Percentiles rank a stretch among this genome's conserved stretches.
Conservation (phyloP, 2,329 filamentous ascomycete species). For the Fusarium tricinctum region DNA sequence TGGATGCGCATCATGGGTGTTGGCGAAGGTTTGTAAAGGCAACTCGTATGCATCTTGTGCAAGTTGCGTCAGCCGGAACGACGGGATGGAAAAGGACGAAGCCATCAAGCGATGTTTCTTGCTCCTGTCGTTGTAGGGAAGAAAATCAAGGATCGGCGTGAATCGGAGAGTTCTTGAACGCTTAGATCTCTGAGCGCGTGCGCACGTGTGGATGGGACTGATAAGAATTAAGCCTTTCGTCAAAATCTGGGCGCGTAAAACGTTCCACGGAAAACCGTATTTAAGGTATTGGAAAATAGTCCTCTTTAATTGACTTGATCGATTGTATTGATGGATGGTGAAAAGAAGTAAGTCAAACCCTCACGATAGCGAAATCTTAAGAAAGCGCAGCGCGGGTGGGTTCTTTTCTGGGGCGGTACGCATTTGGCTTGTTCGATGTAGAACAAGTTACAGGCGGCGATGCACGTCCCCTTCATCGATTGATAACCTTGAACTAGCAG, state of each 20-base stretch:
- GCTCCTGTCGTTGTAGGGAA: slow-evolving; percentile 17
- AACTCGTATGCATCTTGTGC: slow-evolving; percentile 58
- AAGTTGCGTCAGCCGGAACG: slow-evolving; percentile 60
- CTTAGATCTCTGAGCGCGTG: slow-evolving; percentile 31
- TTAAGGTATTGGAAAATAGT: slow-evolving; percentile 10
- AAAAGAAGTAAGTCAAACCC: slow-evolving; percentile 12
- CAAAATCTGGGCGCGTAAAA: slow-evolving; percentile 5
- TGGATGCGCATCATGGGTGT: slow-evolving; percentile 69
- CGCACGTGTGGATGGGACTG: slow-evolving; percentile 15
- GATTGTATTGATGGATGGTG: slow-evolving; percentile 5
- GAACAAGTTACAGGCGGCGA: slow-evolving; percentile 33
- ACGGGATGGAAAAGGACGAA: slow-evolving; percentile 59
- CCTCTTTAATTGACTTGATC: slow-evolving; percentile 22
- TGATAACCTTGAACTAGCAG: slow-evolving; percentile 38
- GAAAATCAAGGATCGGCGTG: slow-evolving; percentile 24
- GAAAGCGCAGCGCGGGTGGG: slow-evolving; percentile 29
- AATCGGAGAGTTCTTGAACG: slow-evolving; percentile 24
- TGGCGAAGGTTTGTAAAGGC: slow-evolving; percentile 58
- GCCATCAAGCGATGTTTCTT: slow-evolving; percentile 51
- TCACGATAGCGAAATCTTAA: slow-evolving; percentile 32
- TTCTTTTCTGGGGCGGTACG: slow-evolving; percentile 40
- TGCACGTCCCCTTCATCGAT: slow-evolving; percentile 38
- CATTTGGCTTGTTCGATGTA: slow-evolving; percentile 7
- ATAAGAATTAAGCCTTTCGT: slow-evolving; percentile 17
- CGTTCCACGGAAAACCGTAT: slow-evolving; percentile 4